Evolutionary conservation across 208 protist species (phyloP), one percentile per base, ranked within the genome.

Genomic region (Vickermania ingenoplastis): DNA sequence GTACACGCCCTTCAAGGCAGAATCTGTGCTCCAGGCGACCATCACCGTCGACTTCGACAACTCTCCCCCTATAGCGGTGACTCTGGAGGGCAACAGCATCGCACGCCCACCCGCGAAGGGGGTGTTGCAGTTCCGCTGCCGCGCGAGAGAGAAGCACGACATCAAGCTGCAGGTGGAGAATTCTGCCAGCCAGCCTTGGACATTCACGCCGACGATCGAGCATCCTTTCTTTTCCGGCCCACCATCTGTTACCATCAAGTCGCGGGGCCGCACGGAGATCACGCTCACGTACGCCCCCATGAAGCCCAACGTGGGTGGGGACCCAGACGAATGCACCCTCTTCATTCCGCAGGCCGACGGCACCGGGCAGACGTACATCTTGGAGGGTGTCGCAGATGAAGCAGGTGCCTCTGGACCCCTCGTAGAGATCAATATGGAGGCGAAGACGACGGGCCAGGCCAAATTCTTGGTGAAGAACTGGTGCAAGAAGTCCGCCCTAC

Each of bases 331-430:
- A 1, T 96, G 79, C 21, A 90, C 63, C 17, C 65, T 97, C 0
- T 98, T 98, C 71, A 77, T 99, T 23, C 90, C 97, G 54, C 75
- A 94, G 28, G 92, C 95, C 0, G 81, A 96, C 51, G 97, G 97
- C 57, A 71, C 72, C 5, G 95, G 85, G 1, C 54, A 90, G 11
- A 76, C 85, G 5, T 94, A 90, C 66, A 70, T 67, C 21, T 75
- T 97, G 26, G 86, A 93, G 53, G 93, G 93, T 30, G 59, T 27
- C 0, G 75, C 90, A 0, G 74, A 79, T 11, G 53, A 64, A 1
- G 45, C 86, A 0, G 76, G 73, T 17, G 77, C 86, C 14, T 69
- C 81, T 0, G 67, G 58, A 5, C 67, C 83, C 13, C 65, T 81
- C 1, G 36, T 79, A 21, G 68, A 83, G 61, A 28, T 78, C 17